These are phyloP conservation scores for Fusarium austroafricanum DNA, from an alignment of 2,329 filamentous ascomycete genomes.

Conservation along the genomic window DNA sequence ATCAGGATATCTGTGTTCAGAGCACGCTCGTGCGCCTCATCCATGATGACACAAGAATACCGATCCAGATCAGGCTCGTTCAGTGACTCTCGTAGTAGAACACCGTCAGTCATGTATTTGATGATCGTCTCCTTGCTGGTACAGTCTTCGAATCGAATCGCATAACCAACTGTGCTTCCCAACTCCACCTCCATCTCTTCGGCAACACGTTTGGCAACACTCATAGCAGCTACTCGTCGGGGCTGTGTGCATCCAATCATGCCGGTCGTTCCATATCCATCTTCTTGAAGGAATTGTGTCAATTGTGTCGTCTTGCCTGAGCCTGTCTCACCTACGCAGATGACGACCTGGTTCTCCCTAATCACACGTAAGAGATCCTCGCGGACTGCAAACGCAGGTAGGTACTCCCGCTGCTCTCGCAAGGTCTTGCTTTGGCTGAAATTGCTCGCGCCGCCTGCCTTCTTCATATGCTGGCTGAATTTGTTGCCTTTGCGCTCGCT, in stretches of 20 bases:
- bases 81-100: slow-evolving; percentile 90
- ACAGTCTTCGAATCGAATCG: slow-evolving; percentile 98
- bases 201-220: slow-evolving; percentile 95
- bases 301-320: slow-evolving; percentile 98
- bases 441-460: slow-evolving; percentile 83
- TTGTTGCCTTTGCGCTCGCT: slow-evolving; percentile 68
- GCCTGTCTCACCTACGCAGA: slow-evolving; percentile 96
- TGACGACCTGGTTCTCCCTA: slow-evolving; percentile 94
- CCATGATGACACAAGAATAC: slow-evolving; percentile 99
- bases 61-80: slow-evolving; percentile 93
- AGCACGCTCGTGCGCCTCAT: slow-evolving; percentile 96
- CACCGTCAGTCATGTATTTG: slow-evolving; percentile 99
- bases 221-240: slow-evolving; percentile 97
- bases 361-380: slow-evolving; percentile 94
- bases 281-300: slow-evolving; percentile 95
- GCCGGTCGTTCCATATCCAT: slow-evolving; percentile 87
- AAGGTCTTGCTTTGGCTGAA: slow-evolving; percentile 95
- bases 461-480: slow-evolving; percentile 91
- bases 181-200: slow-evolving; percentile 98
- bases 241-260: slow-evolving; percentile 98
- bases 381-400: slow-evolving; percentile 95
- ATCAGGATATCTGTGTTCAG: slow-evolving; percentile 97
- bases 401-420: slow-evolving; percentile 88
- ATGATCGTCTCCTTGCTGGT: slow-evolving; percentile 95
- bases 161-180: slow-evolving; percentile 90